Evolutionary conservation across 768 basidiomycete genomes (phyloP).

Genomic region (Cubamyces lactineus): DNA sequence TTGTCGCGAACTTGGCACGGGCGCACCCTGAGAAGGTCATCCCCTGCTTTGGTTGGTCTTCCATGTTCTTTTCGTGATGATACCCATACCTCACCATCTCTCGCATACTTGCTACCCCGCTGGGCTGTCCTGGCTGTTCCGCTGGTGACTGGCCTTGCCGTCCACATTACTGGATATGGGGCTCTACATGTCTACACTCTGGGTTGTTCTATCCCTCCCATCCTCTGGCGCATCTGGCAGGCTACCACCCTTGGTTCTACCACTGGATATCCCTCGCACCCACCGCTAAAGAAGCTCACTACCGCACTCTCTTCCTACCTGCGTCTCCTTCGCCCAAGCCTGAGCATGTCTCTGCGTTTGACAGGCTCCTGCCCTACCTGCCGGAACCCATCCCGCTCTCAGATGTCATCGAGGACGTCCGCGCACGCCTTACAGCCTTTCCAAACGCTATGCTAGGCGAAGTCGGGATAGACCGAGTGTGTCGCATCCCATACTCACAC

Average conservation of each 20-base stretch:
- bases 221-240: constrained; percentile 41
- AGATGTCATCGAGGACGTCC: constrained; percentile 62
- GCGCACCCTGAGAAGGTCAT: constrained; percentile 67
- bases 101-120: no score
- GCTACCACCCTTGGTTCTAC: constrained; percentile 94
- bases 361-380: constrained; percentile 60
- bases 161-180: no score
- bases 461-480: constrained; percentile 85
- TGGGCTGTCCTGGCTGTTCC: neutral
- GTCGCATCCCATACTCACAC: constrained; percentile 69
- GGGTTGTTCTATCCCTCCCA: neutral
- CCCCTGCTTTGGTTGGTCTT: constrained; percentile 80
- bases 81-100: neutral
- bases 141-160: neutral
- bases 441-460: constrained; percentile 88
- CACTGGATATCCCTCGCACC: constrained; percentile 65
- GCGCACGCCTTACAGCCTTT: constrained; percentile 58
- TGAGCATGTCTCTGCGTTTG: constrained; percentile 47
- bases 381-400: constrained; percentile 72
- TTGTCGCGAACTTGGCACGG: constrained; percentile 67
- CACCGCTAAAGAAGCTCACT: constrained; percentile 71
- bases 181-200: no score
- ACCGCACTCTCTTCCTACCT: constrained; percentile 66
- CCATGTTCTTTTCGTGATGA: neutral
- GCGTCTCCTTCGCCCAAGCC: constrained; percentile 22